A percentile compares a stretch with the other conserved stretches of the same genome.
Conservation (phyloP, 495 filamentous ascomycete species). For the Lentithecium fluviatile region DNA sequence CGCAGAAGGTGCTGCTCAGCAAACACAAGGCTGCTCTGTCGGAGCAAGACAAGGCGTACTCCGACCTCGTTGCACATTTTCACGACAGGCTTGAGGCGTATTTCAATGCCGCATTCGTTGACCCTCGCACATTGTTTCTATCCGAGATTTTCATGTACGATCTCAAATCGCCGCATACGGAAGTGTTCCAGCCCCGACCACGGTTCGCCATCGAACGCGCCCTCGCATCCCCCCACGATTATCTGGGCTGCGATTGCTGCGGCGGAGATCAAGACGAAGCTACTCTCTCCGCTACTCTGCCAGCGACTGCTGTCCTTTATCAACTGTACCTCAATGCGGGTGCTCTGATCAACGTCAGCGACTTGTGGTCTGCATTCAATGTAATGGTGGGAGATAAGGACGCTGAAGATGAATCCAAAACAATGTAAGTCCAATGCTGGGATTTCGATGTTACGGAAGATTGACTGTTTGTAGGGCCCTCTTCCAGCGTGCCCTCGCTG, state of each 20-base stretch:
- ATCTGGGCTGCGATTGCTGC: constrained; percentile 75
- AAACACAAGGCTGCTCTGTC: constrained; percentile 74
- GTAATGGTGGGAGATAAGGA: constrained; percentile 68
- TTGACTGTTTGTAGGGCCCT: constrained; percentile 48
- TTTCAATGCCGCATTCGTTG: constrained; percentile 54
- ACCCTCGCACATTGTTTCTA: constrained; percentile 64
- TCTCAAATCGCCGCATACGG: constrained; percentile 70
- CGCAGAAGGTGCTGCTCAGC: constrained; percentile 82
- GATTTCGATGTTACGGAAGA: constrained; percentile 1
- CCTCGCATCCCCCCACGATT: constrained; percentile 77
- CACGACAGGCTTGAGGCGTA: constrained; percentile 54
- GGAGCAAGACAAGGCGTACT: constrained; percentile 72
- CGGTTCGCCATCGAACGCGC: constrained; percentile 79
- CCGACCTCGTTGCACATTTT: constrained; percentile 68
- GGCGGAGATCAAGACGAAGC: constrained; percentile 41
- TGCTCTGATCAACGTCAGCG: constrained; percentile 78
- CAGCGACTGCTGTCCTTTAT: constrained; percentile 79
- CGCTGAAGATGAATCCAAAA: constrained; percentile 45
- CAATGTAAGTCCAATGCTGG: constrained; percentile 30
- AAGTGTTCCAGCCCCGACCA: constrained; percentile 77
- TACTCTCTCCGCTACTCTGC: constrained; percentile 61
- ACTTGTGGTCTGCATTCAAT: constrained; percentile 86
- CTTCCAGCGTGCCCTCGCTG: constrained; percentile 81
- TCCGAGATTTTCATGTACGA: constrained; percentile 86
- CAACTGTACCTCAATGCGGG: constrained; percentile 90